Conservation (phyloP, 108 stramenopile genomes). For the Aurantiochytrium sp. region DNA sequence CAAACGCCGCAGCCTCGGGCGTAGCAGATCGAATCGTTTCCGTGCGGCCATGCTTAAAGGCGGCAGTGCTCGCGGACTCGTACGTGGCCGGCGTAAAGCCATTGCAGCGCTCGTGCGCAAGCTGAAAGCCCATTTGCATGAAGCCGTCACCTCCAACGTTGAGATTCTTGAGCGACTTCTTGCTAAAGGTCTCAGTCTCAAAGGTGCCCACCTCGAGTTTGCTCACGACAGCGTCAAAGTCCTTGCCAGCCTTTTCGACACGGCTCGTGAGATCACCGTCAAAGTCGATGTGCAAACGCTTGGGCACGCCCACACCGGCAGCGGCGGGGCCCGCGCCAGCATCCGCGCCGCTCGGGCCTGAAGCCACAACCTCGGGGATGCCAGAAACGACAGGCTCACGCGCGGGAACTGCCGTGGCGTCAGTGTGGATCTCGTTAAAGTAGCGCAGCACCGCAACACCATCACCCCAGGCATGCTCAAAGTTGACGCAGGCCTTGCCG, state of each 20-base stretch:
- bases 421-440: conserved; percentile 22
- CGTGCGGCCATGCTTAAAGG: conserved; percentile 40
- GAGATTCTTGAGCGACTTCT: conserved; percentile 6
- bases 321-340: neutral
- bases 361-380: neutral
- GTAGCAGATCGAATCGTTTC: conserved; percentile 38
- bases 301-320: neutral
- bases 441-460: conserved; percentile 16
- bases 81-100: conserved; percentile 38
- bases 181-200: neutral
- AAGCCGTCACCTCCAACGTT: conserved; percentile 39
- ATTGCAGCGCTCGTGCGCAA: conserved; percentile 30
- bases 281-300: neutral
- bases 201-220: conserved; percentile 10
- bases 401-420: neutral
- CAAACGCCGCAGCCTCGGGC: conserved; percentile 20
- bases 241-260: neutral
- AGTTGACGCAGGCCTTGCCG: conserved; percentile 25
- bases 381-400: neutral
- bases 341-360: neutral
- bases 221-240: neutral
- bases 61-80: conserved; percentile 40
- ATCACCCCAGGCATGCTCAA: conserved; percentile 28
- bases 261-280: neutral
- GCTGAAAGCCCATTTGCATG: conserved; percentile 39